Base-by-base conservation (phyloP, 148 eudicot genomes). In the Rhododendron vialii region DNA sequence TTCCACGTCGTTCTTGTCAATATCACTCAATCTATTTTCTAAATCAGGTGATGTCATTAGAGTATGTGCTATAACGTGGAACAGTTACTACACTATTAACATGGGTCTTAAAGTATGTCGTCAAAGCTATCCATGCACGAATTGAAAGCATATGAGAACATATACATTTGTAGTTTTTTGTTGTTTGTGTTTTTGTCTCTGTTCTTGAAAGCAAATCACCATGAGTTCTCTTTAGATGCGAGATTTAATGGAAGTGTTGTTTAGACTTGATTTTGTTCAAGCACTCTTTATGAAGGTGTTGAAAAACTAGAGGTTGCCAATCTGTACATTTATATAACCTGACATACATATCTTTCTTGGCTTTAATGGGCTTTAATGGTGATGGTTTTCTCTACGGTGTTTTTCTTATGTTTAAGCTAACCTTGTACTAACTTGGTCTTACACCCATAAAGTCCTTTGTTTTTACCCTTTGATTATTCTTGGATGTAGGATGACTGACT, bases 401-500 rank as follows among this genome's bases (percentile, higher is more conserved):
- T 30, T 51, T 15, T 33, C 65, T 53, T 53, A 5, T 80, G 35
- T 51, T 80, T 80, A 17, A 50, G 63, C 38, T 80, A 51, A 17
- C 85, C 77, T 69, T 67, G 45, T 69, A 17, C n/a, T 47, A 26
- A 57, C 63, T 28, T 33, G 76, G 38, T 43, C 36, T 15, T 50
- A 22, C 47, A 4, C 43, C 28, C 35, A 3, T 24, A 14, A 41
- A 67, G 74, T n/a, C 26, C 11, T 80, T 80, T 30, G 14, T n/a
- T 6, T 26, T 83, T 7, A 22, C 79, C 36, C 41, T 45, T 45
- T 80, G 35, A 28, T 83, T 69, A 85, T 76, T 57, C 51, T 20
- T 85, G 71, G 50, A 81, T 86, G 69, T 85, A 97, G 99, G 94
- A 88, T 90, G 88, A 89, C 92, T 38, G 98, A 97, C 90, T 89